phyloP scores from a whole-genome alignment of 208 protist species.

The Willaertia magna region DNA sequence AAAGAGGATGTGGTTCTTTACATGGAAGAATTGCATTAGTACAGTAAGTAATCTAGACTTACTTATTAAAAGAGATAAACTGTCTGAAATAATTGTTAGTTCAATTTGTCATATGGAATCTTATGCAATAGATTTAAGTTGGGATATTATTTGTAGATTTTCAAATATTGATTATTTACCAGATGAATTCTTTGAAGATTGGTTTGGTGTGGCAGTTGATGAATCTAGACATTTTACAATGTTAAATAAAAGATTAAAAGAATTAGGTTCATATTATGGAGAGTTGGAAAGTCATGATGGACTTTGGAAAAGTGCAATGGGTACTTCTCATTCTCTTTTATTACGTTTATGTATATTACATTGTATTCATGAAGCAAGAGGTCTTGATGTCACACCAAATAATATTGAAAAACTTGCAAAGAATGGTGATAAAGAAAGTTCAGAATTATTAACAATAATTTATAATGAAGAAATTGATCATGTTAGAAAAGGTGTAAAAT shows the following conservation, averaged over 20 bases:
- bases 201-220: conserved; percentile 26
- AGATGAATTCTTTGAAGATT: conserved; percentile 32
- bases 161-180: conserved; percentile 16
- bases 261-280: conserved; percentile 25
- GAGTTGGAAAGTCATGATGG: conserved; percentile 25
- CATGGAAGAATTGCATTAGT: background rate
- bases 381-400: conserved; percentile 26
- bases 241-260: conserved; percentile 24
- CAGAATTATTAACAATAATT: conserved; percentile 14
- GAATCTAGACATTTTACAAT: conserved; percentile 28
- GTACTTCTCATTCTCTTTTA: conserved; percentile 25
- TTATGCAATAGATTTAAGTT: conserved; percentile 33
- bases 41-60: background rate
- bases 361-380: conserved; percentile 36
- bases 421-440: background rate
- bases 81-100: conserved; percentile 3
- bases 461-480: conserved; percentile 38
- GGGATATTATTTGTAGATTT: conserved; percentile 34
- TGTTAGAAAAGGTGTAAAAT: conserved; percentile 23
- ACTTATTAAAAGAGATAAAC: background rate
- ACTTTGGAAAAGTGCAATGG: conserved; percentile 29
- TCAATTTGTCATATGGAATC: conserved; percentile 31
- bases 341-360: conserved; percentile 33
- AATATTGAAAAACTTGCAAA: conserved; percentile 15
- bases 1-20: background rate